Conservation (phyloP, 495 filamentous ascomycete species). For the Neurospora sp. region DNA sequence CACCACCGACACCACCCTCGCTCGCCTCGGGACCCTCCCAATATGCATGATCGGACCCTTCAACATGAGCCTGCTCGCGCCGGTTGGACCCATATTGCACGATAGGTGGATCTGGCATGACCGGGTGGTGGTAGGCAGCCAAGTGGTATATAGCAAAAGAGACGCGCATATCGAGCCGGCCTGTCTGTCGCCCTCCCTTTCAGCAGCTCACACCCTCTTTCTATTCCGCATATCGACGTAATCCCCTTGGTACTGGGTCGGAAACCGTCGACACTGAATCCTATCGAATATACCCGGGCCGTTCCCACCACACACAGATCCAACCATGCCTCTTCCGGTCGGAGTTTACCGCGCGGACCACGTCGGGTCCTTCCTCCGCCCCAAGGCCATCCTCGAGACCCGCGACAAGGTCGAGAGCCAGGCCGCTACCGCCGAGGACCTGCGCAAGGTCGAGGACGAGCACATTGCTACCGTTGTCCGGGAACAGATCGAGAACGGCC, state of each 20-base stretch:
- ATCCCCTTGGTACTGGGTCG: not conserved
- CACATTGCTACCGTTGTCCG: slow-evolving; percentile 53
- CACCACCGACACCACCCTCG: not conserved
- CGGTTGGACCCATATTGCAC: not conserved
- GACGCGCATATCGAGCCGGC: not conserved
- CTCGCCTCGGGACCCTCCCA: not conserved
- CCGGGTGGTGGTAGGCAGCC: not conserved
- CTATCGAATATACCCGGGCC: not conserved
- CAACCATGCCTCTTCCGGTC: slow-evolving; percentile 34
- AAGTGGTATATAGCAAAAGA: not conserved
- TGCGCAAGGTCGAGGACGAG: slow-evolving; percentile 49
- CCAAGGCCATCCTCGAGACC: slow-evolving; percentile 28
- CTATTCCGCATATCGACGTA: not conserved
- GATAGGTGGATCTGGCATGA: not conserved
- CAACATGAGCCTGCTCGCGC: not conserved
- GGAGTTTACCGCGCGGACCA: slow-evolving; percentile 42
- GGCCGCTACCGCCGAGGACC: slow-evolving; percentile 30
- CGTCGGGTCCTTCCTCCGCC: slow-evolving; percentile 37
- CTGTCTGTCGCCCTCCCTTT: not conserved
- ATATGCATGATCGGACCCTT: not conserved
- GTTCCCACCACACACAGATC: not conserved
- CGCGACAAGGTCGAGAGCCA: slow-evolving; percentile 37
- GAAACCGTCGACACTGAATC: not conserved
- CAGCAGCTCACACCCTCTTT: not conserved
- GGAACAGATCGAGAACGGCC: slow-evolving; percentile 51